Base-by-base conservation (phyloP, 1,284 basidiomycete species). In the Ganoderma resinaceum region DNA sequence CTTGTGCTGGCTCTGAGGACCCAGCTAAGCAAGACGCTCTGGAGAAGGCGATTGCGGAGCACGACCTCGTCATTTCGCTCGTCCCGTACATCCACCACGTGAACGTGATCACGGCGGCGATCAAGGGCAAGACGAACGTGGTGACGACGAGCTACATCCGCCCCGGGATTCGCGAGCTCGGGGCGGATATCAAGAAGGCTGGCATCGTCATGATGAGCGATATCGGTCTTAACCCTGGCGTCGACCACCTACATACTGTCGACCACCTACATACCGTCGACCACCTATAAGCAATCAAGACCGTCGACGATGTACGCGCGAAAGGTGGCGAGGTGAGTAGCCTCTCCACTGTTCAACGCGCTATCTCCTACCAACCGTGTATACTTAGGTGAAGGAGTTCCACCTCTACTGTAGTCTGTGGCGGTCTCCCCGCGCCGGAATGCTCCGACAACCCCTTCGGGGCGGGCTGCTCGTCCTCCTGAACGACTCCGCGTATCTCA, bases 161-260 rank as follows among this genome's bases (percentile, higher is more conserved):
- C 67, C 95, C 95, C 55, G 93, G 92, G 18, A 97, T 99, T 89
- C 91, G 89, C 70, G 96, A 89, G 74, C 89, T 99, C 46, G 93
- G 99, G 74, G 88, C 86, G 66, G 91, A 91, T 72, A 95, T 89
- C 73, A 93, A 94, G 83, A 88, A 91, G 73, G 96, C 96, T 1
- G 97, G 97, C 23, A 96, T 99, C 78, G 87, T 96, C 65, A 95
- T 98, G 72, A 89, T 99, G 88, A 99, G 99, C 83, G 97, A 99
- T 86, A 96, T 99, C 76, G 97, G 97, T 72, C 88, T 99, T 38
- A 97, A 98, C 81, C 96, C 96, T 58, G 96, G 96, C 76, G 95
- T 97, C 73, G 95, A 97, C 81, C n/a, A n/a, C n/a, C n/a, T n/a
- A n/a, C n/a, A n/a, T n/a, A n/a, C n/a, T n/a, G n/a, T n/a, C n/a